Conservation (phyloP, 2,329 filamentous ascomycete genomes). For the Phialophora expanda region DNA sequence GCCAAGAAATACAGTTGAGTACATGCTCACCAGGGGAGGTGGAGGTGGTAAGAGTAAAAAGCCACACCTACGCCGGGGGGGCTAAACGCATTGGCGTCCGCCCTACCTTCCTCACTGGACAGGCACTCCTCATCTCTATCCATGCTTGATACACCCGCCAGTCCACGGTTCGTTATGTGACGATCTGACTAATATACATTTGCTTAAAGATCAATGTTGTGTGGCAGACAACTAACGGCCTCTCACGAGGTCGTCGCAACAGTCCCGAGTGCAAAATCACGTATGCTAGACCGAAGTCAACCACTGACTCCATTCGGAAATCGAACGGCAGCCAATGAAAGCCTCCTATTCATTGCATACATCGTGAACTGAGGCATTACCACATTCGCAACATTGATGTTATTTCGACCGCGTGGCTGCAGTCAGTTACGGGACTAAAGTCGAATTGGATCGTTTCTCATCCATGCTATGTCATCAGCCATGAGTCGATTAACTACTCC, state of each 20-base stretch:
- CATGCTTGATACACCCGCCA: not conserved
- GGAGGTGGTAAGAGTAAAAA: too few species aligned
- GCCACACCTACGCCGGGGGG: too few species aligned
- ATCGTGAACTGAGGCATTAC: not conserved
- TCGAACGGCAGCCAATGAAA: slow-evolving; percentile 5
- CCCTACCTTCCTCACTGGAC: not conserved
- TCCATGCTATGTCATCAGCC: not conserved
- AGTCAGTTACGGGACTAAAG: not conserved
- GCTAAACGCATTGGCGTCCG: too few species aligned
- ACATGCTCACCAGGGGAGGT: not conserved
- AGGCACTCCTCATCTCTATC: not conserved
- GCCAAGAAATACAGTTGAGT: not conserved
- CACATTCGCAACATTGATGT: not conserved
- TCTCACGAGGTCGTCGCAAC: not conserved
- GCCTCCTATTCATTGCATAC: not conserved
- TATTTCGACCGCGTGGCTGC: not conserved
- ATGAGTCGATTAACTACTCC: not conserved
- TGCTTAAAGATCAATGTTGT: not conserved
- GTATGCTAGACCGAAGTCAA: not conserved
- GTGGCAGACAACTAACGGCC: not conserved
- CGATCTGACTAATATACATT: not conserved
- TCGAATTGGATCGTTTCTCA: not conserved
- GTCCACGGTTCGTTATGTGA: not conserved
- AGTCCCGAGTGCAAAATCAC: not conserved
- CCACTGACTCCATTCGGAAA: slow-evolving; percentile 18